Conservation (phyloP, 2,329 filamentous ascomycete species). For the Calonectria pseudoturangicola region DNA sequence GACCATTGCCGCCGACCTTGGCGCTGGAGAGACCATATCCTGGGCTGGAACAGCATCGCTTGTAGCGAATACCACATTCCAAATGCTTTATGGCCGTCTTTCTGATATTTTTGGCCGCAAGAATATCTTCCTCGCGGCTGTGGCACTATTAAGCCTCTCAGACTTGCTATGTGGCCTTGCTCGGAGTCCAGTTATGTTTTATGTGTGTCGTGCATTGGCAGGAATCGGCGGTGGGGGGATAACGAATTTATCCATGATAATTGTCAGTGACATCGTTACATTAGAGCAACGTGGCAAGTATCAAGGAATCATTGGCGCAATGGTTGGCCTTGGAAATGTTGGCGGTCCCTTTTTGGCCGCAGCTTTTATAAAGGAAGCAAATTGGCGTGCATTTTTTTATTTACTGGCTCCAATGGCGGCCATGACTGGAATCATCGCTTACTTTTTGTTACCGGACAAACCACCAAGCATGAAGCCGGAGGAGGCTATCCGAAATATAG, state of each 20-base stretch:
- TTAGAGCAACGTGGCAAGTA: slow-evolving; percentile 75
- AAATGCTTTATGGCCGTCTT: slow-evolving; percentile 77
- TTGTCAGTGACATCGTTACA: slow-evolving; percentile 76
- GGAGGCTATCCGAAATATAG: slow-evolving; percentile 72
- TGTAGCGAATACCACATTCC: slow-evolving; percentile 77
- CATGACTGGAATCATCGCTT: slow-evolving; percentile 65
- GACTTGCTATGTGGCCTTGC: slow-evolving; percentile 77
- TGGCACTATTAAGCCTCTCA: slow-evolving; percentile 71
- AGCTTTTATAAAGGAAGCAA: slow-evolving; percentile 59
- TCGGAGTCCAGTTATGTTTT: slow-evolving; percentile 73
- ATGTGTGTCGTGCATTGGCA: slow-evolving; percentile 75
- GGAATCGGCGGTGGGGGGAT: slow-evolving; percentile 79
- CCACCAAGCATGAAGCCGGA: slow-evolving; percentile 66
- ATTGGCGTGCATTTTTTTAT: slow-evolving; percentile 66
- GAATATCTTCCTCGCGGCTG: slow-evolving; percentile 71
- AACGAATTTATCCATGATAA: slow-evolving; percentile 75
- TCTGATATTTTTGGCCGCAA: slow-evolving; percentile 78
- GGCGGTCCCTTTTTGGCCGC: slow-evolving; percentile 66
- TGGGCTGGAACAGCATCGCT: slow-evolving; percentile 73
- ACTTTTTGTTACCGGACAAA: slow-evolving; percentile 71
- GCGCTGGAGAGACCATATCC: slow-evolving; percentile 68
- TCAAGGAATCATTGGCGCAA: slow-evolving; percentile 65
- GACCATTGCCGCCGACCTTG: slow-evolving; percentile 69
- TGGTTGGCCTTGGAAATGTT: slow-evolving; percentile 64
- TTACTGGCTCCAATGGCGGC: slow-evolving; percentile 70